Conservation (phyloP, 805 yeast species). For the Henningerozyma blattae region DNA sequence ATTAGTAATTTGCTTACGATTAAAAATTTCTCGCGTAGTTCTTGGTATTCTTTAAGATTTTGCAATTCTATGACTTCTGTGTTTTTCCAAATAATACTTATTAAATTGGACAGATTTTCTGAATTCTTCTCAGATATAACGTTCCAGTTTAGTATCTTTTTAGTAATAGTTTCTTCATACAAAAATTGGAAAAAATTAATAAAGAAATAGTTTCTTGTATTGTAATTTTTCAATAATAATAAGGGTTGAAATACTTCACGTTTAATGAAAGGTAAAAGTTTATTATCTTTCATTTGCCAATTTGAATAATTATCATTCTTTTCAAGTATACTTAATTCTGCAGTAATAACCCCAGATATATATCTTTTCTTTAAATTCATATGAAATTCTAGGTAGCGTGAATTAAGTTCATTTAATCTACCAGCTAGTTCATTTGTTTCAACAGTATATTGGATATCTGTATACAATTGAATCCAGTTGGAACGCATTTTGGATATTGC, state of each 20-base stretch:
- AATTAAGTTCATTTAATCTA: conserved; percentile 15
- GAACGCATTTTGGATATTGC: conserved; percentile 7
- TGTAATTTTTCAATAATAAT: conserved; percentile 4
- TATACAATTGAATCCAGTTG: conserved; percentile 21
- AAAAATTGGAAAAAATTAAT: conserved; percentile 11
- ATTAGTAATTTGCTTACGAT: conserved; percentile 19
- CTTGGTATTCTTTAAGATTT: conserved; percentile 11
- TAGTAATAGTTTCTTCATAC: conserved; percentile 12
- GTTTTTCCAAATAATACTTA: conserved; percentile 15
- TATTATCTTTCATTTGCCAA: conserved; percentile 11
- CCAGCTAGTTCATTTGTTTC: conserved; percentile 2
- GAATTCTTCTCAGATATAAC: conserved; percentile 24
- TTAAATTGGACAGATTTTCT: conserved; percentile 18
- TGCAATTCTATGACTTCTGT: conserved; percentile 11
- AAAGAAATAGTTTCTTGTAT: conserved; percentile 5
- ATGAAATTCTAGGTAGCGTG: conserved; percentile 10
- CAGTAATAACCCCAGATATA: conserved; percentile 4
- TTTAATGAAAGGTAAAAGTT: conserved; percentile 14
- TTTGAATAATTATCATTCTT: conserved; percentile 13
- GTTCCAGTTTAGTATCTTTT: conserved; percentile 17
- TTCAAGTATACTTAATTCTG: conserved; percentile 12
- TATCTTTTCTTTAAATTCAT: conserved; percentile 10
- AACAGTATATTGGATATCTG: conserved; percentile 13
- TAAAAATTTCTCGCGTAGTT: conserved; percentile 18
- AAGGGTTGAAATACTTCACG: conserved; percentile 11